Evolutionary conservation across 1,139 yeast species (phyloP), one percentile per base, ranked within the genome.

Genomic region (Debaryomycetaceae sp.): DNA sequence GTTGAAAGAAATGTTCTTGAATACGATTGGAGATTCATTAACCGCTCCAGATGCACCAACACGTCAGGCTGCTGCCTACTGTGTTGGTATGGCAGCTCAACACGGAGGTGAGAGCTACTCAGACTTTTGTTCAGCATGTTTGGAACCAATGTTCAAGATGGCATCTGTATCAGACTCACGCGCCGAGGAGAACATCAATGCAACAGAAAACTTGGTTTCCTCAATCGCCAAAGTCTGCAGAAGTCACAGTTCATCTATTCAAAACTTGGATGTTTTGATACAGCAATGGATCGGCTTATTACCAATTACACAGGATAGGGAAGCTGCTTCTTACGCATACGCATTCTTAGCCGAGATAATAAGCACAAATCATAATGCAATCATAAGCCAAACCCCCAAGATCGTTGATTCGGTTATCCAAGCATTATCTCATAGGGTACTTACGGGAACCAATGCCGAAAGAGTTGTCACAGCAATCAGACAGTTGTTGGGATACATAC

Each of bases 241-340:
- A 50, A 63, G 78, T 13, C 83, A 69, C 54, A 83, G 83, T 14
- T 57, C 74, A 11, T 66, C 76, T 39, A 72, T 87, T 37, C 85
- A 88, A 37, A 79, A 83, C 58, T 68, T 83, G 49, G 81, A 85
- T 54, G 73, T 76, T 24, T 78, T 87, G 20, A 70, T 88, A 43
- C 77, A 75, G 34, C 86, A 80, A 52, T 93, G 98, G 98, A 71
- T 93, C 45, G 77, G 78, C 50, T 78, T 90, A 11, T 77, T 93
- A 55, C 99, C 99, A 27, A 78, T 91, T 40, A 68, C 83, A 17
- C 85, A 83, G 55, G 97, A 93, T 64, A 87, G 83, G 38, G 95
- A 87, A 55, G 96, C 95, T 6, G 97, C 98, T 2, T 83, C 90
- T n/a, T 88, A 76, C 64, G 84, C 90, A 24, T 93, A 89, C 66